Conservation (phyloP, 345 rosid species). For the Carallia pectinifolia region DNA sequence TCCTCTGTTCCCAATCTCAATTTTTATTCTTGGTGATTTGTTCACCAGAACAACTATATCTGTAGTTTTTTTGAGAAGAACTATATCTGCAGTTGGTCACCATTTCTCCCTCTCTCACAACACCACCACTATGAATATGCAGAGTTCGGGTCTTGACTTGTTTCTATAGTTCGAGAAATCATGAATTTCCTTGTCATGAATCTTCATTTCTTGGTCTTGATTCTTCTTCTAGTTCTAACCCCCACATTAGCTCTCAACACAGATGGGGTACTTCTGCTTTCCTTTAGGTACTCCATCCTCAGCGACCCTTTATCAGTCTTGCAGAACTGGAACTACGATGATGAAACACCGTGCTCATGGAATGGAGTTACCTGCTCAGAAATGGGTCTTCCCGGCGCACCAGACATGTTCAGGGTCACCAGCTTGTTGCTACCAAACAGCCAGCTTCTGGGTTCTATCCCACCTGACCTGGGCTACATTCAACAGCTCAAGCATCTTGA, state of each 20-base stretch:
- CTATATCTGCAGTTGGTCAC: constrained; percentile 60
- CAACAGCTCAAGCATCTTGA: constrained; percentile 54
- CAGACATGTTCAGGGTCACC: constrained; percentile 61
- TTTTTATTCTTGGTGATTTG: constrained; percentile 37
- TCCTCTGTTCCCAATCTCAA: constrained; percentile 19
- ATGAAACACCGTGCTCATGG: constrained; percentile 69
- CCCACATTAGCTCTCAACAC: constrained; percentile 45
- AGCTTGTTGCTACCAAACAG: constrained; percentile 51
- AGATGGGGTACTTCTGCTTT: constrained; percentile 60
- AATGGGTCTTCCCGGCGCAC: constrained; percentile 38
- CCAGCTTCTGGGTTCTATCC: constrained; percentile 60
- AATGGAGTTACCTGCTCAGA: constrained; percentile 57
- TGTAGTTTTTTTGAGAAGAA: constrained; percentile 39
- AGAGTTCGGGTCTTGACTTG: neutral
- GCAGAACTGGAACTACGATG: constrained; percentile 61
- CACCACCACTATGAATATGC: constrained; percentile 28
- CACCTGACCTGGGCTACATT: constrained; percentile 47
- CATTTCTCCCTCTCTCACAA: constrained; percentile 31
- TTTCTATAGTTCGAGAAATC: constrained; percentile 9
- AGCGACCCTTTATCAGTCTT: constrained; percentile 62
- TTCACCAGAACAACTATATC: constrained; percentile 62
- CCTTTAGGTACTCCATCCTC: constrained; percentile 66
- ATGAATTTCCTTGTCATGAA: constrained; percentile 30
- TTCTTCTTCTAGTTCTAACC: constrained; percentile 22
- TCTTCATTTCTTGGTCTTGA: constrained; percentile 23